Evolutionary conservation across 75 land plant genomes (phyloP), one percentile per base, ranked within the genome.

Genomic region (Picea sitchensis): DNA sequence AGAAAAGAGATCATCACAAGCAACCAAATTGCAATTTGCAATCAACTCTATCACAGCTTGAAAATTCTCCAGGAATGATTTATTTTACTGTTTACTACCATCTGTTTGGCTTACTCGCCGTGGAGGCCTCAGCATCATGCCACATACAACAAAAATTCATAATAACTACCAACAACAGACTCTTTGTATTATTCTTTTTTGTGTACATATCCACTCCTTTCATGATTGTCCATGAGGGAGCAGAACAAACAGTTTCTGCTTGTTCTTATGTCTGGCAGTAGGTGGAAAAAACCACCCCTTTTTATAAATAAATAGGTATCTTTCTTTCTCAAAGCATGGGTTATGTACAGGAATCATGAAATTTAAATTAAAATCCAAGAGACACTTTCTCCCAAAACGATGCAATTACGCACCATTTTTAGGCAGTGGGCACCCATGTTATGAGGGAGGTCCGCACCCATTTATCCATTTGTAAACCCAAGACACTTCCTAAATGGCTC

Each of bases 71-170:
- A 31, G 14, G 73, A 68, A 68, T 68, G 36, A 68, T 68, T 34
- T 20, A 20, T 38, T n/a, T 14, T 18, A 34, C 17, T 68, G 47
- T 36, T 44, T 68, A 38, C 5, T 41, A 68, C 73, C 47, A 38
- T 68, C 11, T n/a, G 17, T 38, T 68, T 68, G 73, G 73, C 47
- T 44, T 38, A 65, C 13, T 14, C 32, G 13, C 41, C 4, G 41
- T 38, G 3, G 41, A 38, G 41, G 68, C 47, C 20, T 20, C 44
- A 68, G 20, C 18, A 38, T 36, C 34, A 38, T 38, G 41, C 71
- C 41, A 67, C 71, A 67, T 68, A 44, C 72, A 68, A 38, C 72
- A 44, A 38, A 68, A 68, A 34, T 68, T 18, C 72, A 68, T 68
- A 20, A 68, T 68, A 68, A 20, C 72, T 68, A 68, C 71, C 17